Evolutionary conservation across 2,329 filamentous ascomycete species (phyloP).

Genomic region (Thielaviopsis cerberus): DNA sequence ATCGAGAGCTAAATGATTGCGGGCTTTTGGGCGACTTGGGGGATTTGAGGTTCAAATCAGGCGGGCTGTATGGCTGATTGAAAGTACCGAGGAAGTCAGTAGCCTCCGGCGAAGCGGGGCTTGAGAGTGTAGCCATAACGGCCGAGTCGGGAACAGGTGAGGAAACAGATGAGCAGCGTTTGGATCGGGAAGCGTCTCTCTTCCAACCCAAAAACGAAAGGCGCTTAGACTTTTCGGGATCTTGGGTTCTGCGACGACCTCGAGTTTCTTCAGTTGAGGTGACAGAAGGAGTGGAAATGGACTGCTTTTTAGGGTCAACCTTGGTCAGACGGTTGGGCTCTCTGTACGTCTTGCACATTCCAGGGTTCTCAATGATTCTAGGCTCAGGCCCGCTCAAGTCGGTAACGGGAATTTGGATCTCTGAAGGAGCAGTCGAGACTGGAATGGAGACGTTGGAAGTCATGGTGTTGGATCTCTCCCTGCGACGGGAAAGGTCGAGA

Average conservation of each 20-base stretch:
- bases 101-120: not conserved
- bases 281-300: constrained; percentile 1
- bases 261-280: constrained; percentile 6
- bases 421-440: constrained; percentile 2
- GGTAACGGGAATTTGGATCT: constrained; percentile 9
- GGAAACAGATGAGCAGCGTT: not conserved
- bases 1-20: not conserved
- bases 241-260: constrained; percentile 3
- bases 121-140: not conserved
- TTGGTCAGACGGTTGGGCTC: constrained; percentile 4
- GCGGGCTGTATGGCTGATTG: not conserved
- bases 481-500: constrained; percentile 8
- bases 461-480: constrained; percentile 1
- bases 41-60: not conserved
- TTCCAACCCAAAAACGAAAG: constrained; percentile 10
- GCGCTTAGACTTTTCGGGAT: constrained; percentile 5
- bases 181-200: constrained; percentile 2
- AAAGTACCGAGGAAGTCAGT: constrained; percentile 1
- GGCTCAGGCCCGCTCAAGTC: constrained; percentile 9
- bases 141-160: not conserved
- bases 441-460: constrained; percentile 6
- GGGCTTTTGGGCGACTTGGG: not conserved
- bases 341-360: constrained; percentile 6
- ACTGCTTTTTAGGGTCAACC: not conserved
- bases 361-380: constrained; percentile 9